phyloP scores from a whole-genome alignment of 1,284 basidiomycete species.

The Mycena sp. region DNA sequence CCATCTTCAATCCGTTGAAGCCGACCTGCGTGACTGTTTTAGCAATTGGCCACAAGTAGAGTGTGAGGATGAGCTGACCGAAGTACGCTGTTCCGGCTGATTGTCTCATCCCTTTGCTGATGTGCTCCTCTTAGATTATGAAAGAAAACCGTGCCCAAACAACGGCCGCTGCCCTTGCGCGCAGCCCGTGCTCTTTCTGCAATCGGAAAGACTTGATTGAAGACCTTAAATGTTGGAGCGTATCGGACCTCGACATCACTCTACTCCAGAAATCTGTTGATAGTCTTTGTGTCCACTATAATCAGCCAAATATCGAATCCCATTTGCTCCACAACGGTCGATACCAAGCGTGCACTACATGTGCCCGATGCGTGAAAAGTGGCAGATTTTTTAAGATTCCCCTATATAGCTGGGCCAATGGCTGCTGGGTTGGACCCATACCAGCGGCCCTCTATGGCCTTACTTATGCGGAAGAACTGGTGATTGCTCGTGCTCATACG shows the following conservation, averaged over 20 bases:
- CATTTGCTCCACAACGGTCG: too few species aligned
- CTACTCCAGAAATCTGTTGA: too few species aligned
- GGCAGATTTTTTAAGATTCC: background rate
- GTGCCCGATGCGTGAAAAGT: background rate
- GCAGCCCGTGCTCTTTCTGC: conserved; percentile 15
- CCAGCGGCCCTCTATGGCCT: conserved; percentile 12
- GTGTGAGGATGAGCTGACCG: too few species aligned
- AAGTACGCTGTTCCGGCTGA: too few species aligned
- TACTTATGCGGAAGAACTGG: conserved; percentile 25
- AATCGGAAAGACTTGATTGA: background rate
- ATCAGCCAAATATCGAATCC: too few species aligned
- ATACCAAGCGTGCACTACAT: too few species aligned
- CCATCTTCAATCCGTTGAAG: background rate
- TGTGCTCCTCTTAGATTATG: too few species aligned
- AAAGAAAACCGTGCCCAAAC: conserved; percentile 3
- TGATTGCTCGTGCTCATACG: too few species aligned
- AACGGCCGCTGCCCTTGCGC: background rate
- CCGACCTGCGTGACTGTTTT: background rate
- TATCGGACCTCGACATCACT: conserved; percentile 1
- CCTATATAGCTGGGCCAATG: conserved; percentile 21
- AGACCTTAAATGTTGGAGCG: background rate
- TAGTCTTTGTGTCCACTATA: too few species aligned
- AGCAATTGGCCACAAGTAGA: too few species aligned
- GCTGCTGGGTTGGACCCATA: conserved; percentile 25
- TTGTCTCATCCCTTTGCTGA: too few species aligned